phyloP scores from a whole-genome alignment of 768 basidiomycete genomes.

The Galerina marginata region DNA sequence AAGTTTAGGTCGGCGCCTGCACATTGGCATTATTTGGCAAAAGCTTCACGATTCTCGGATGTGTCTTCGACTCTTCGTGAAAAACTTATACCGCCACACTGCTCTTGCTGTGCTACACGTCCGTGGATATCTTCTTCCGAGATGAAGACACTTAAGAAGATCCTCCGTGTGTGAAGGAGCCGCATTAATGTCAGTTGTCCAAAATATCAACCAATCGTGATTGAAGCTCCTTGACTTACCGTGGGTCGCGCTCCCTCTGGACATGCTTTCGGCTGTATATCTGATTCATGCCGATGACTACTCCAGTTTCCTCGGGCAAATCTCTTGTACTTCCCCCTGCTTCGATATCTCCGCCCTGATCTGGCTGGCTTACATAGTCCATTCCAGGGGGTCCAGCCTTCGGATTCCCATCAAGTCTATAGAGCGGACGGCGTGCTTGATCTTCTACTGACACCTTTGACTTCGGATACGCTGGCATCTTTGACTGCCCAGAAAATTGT shows the following conservation, averaged over 20 bases:
- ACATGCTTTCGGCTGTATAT: slow-evolving; percentile 3
- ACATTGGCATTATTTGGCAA: slow-evolving; percentile 2
- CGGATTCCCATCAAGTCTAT: slow-evolving; percentile 18
- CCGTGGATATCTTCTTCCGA: background rate
- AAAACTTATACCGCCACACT: too few relatives aligned
- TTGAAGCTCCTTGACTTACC: slow-evolving; percentile 11
- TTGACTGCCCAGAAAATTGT: too few relatives aligned
- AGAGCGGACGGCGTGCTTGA: slow-evolving; percentile 21
- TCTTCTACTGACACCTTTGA: slow-evolving; percentile 21
- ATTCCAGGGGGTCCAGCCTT: slow-evolving; percentile 9
- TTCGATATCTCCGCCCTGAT: background rate
- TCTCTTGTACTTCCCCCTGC: slow-evolving; percentile 4
- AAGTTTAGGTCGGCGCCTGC: too few relatives aligned
- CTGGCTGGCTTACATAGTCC: background rate
- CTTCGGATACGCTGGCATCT: slow-evolving; percentile 18
- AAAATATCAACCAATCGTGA: slow-evolving; percentile 6
- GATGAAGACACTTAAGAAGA: background rate
- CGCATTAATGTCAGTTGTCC: slow-evolving; percentile 6
- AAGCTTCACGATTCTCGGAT: background rate
- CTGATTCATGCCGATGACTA: slow-evolving; percentile 10
- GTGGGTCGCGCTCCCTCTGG: slow-evolving; percentile 7
- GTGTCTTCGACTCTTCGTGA: too few relatives aligned
- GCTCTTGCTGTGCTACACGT: background rate
- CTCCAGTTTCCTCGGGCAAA: slow-evolving; percentile 10
- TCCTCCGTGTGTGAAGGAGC: slow-evolving; percentile 10